Base-by-base conservation (phyloP, 306 rosid species). In the Fragaria iinumae region DNA sequence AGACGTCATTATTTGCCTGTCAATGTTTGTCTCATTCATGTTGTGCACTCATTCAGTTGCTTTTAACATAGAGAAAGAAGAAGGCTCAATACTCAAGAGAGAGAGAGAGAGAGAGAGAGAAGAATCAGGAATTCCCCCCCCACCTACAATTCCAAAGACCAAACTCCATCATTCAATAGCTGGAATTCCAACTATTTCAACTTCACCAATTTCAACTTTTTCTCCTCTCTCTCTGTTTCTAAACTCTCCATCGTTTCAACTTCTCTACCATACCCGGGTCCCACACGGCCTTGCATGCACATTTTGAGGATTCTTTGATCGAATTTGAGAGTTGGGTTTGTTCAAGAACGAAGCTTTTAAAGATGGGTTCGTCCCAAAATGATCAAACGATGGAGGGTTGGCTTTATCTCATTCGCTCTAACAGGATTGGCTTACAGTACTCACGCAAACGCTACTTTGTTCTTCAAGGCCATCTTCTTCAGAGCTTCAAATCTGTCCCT, bases 401-500 rank as follows among this genome's bases (percentile, higher is more conserved):
- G 97, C 74, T 91, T 67, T 86, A 89, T 83, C 84, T 89, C 27
- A 84, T 91, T 23, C 91, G 94, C 36, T 91, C 89, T 23, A 86
- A 91, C 74, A 90, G 94, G 69, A 76, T 91, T 53, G 93, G 93
- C 63, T 81, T 88, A 29, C 97, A 89, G 79, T 88, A 88, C 84
- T 91, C 94, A 1, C 85, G 90, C 47, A 91, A 91, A 68, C 90
- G 94, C 47, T 91, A 91, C 89, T 89, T 91, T 81, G 81, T 91
- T 53, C 89, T 91, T 50, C 84, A 91, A 11, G 87, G 79, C 53
- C 84, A 85, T 77, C 86, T 64, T 81, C 97, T 91, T 56, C 85
- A 85, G 60, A 88, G 92, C 79, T 91, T 89, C 87, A 91, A 91
- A 83, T 88, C 94, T 5, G 80, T 83, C 67, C 97, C 97, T 45